Conservation (phyloP, 768 basidiomycete genomes). For the Mycena alexandri region DNA sequence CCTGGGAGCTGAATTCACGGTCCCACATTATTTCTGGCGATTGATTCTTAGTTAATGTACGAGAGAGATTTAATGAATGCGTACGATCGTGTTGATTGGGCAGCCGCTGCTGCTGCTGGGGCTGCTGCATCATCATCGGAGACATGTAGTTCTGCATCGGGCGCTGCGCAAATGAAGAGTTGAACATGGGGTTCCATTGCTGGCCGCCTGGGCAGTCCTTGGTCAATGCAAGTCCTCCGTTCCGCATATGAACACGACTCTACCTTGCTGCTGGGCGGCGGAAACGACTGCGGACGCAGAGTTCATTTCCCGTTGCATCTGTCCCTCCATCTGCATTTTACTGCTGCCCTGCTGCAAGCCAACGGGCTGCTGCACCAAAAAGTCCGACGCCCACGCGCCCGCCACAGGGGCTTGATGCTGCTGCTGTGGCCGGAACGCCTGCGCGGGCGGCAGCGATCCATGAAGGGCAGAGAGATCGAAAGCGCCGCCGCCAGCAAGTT, state of each 20-base stretch:
- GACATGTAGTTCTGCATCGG: constrained; percentile 51
- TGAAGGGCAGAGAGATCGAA: constrained; percentile 75
- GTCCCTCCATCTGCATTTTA: constrained; percentile 19
- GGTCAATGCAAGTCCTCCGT: too few species aligned
- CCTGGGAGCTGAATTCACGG: constrained; percentile 72
- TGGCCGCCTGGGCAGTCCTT: constrained; percentile 45
- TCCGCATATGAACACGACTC: background rate
- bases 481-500: constrained; percentile 51
- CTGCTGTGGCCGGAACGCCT: constrained; percentile 23
- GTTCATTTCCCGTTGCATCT: constrained; percentile 31
- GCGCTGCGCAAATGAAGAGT: constrained; percentile 54
- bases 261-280: constrained; percentile 21
- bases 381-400: constrained; percentile 73
- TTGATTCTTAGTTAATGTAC: constrained; percentile 2
- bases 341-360: constrained; percentile 16
- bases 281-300: constrained; percentile 10
- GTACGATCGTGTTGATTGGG: constrained; percentile 58
- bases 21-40: constrained; percentile 68
- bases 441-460: constrained; percentile 55
- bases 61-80: constrained; percentile 29
- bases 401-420: constrained; percentile 43
- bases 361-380: constrained; percentile 51
- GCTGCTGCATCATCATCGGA: constrained; percentile 35
- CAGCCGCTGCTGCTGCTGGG: constrained; percentile 37
- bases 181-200: constrained; percentile 54